These are phyloP conservation scores for Plantago lanceolata DNA, from an alignment of 305 asterid species.

Conservation along the genomic window DNA sequence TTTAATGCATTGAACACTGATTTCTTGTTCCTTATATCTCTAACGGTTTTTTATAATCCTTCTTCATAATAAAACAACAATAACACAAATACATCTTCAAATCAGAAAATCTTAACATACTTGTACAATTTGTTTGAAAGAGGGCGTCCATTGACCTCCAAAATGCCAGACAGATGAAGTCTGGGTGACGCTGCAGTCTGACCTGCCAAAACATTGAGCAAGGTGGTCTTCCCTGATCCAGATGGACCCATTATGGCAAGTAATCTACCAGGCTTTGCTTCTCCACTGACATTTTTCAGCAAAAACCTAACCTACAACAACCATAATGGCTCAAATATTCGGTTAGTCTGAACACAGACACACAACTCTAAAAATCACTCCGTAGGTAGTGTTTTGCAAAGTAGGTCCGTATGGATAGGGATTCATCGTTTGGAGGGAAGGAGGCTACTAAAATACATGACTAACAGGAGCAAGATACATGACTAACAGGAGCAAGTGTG, in stretches of 20 bases:
- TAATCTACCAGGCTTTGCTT: constrained; percentile 89
- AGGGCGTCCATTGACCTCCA: constrained; percentile 78
- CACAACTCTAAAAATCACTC: too few relatives aligned
- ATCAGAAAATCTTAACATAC: constrained; percentile 34
- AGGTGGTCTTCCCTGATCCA: constrained; percentile 95
- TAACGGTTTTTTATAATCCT: neutral
- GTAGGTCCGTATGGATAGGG: too few relatives aligned
- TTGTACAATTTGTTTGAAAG: constrained; percentile 64
- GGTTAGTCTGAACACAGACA: constrained; percentile 1
- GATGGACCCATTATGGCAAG: constrained; percentile 99
- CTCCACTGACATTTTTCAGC: constrained; percentile 77
- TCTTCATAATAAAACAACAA: neutral
- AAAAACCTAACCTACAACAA: constrained; percentile 62
- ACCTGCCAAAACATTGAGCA: constrained; percentile 88
- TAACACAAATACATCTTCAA: neutral
- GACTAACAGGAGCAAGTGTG: neutral
- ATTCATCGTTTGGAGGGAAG: too few relatives aligned
- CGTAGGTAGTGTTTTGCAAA: too few relatives aligned
- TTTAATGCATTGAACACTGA: neutral
- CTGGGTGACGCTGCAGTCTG: constrained; percentile 71
- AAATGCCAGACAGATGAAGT: constrained; percentile 75
- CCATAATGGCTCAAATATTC: constrained; percentile 18
- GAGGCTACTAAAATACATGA: too few relatives aligned
- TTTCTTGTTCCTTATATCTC: neutral
- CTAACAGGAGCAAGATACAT: too few relatives aligned